Conservation (phyloP, 805 yeast species). For the Yamadazyma paraphyllophila region DNA sequence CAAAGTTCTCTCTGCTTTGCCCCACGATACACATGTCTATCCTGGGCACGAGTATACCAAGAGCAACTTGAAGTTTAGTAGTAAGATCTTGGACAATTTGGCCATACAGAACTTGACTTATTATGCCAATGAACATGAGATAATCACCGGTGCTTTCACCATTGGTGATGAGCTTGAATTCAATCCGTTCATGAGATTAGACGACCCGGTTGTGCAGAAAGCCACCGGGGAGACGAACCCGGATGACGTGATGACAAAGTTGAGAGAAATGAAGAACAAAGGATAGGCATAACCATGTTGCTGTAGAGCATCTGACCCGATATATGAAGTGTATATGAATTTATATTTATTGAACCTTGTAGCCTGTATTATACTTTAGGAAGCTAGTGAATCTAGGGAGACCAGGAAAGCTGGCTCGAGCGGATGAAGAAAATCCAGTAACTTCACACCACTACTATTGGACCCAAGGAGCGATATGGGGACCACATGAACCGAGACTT, state of each 20-base stretch:
- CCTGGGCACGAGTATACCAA: slow-evolving; percentile 97
- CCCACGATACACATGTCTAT: slow-evolving; percentile 69
- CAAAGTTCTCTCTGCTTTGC: slow-evolving; percentile 55
- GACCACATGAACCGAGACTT: no score
- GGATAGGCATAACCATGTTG: neutral
- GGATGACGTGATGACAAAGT: slow-evolving; percentile 62
- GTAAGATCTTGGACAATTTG: slow-evolving; percentile 52
- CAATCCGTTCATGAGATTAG: slow-evolving; percentile 87
- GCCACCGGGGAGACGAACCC: slow-evolving; percentile 54
- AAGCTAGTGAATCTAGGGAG: no score
- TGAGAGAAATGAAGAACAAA: slow-evolving; percentile 74
- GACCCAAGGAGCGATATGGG: no score
- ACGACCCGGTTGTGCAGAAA: slow-evolving; percentile 59
- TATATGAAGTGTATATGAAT: no score
- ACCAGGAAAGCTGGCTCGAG: no score
- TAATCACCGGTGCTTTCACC: slow-evolving; percentile 84
- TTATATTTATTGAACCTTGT: no score
- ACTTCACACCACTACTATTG: no score
- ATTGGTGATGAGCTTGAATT: slow-evolving; percentile 74
- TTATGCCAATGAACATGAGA: slow-evolving; percentile 54
- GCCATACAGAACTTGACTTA: slow-evolving; percentile 55
- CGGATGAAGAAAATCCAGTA: no score
- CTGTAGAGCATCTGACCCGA: no score
- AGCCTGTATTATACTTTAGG: no score
- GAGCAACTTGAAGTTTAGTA: slow-evolving; percentile 76